Evolutionary conservation across 2,329 filamentous ascomycete genomes (phyloP), one percentile per base, ranked within the genome.

Genomic region (Conoideocrella luteorostrata): DNA sequence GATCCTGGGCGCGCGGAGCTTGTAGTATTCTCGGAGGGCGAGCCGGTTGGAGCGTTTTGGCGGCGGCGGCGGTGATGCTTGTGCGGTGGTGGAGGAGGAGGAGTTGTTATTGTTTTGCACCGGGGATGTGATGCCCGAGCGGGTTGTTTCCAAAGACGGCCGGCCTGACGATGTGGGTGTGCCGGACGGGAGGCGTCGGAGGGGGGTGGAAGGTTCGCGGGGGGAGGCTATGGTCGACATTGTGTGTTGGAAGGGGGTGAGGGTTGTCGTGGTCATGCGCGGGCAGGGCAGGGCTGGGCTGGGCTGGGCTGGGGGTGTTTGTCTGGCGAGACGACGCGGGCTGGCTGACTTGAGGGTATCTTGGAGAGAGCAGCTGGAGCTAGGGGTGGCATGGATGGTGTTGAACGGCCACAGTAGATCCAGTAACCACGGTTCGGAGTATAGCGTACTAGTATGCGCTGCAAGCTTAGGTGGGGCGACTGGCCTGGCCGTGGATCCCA

Each of bases 1-100:
- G 64, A 78, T 56, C 65, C 68, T 56, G 20, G 64, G 54, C 61
- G 74, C 51, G 57, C 65, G 32, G 39, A 97, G 76, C 60, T 93
- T 93, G 68, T 97, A 97, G 72, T 95, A 97, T 60, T 96, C 89
- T 56, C 93, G 85, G 17, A 97, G 76, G 6, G 91, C 91, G 44
- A 85, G 80, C 51, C 91, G 86, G 67, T 95, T 95, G 49, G 85
- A 69, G 44, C 74, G 72, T 50, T 69, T 74, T 45, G 61, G 66
- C 48, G 54, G 58, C 54, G 37, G 54, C 48, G 53, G 56, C 51
- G 48, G n/a, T n/a, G n/a, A n/a, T n/a, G 72, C 50, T 69, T 74
- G 46, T 61, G 66, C 48, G 54, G 58, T 54, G 37, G 54, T 48
- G 53, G 56, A 51, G 48, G 61, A 45, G 51, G 54, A 63, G 43